Percentiles rank a stretch among this genome's conserved stretches.
Evolutionary conservation across 148 eudicot species (phyloP).

Genomic region (Silene conica): DNA sequence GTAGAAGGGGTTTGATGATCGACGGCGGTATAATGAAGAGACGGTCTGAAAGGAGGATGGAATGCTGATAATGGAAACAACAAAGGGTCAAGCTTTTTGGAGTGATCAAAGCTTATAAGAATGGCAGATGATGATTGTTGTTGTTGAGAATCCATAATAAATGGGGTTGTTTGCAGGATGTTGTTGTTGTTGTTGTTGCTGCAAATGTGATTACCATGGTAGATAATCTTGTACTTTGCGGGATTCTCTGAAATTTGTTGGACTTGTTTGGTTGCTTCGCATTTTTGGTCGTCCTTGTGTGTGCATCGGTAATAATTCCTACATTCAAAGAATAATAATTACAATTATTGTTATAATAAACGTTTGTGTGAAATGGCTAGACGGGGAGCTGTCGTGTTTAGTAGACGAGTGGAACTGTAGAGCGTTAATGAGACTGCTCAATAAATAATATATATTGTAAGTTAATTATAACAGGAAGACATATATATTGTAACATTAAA

Average conservation of each 20-base stretch:
- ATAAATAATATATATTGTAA: too few relatives aligned
- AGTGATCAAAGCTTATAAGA: neutral
- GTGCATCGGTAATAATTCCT: slow-evolving; percentile 36
- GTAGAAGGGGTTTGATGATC: neutral
- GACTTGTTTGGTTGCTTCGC: slow-evolving; percentile 34
- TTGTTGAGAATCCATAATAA: neutral
- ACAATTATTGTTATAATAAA: too few relatives aligned
- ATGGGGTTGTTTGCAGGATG: neutral
- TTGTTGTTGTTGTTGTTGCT: neutral
- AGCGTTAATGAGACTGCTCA: too few relatives aligned
- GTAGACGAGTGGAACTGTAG: slow-evolving; percentile 89
- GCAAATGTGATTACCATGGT: slow-evolving; percentile 19
- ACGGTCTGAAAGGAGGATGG: neutral
- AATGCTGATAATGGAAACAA: neutral
- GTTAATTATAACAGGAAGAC: too few relatives aligned
- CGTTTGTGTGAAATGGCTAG: slow-evolving; percentile 74
- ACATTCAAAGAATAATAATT: too few relatives aligned
- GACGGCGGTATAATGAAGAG: neutral
- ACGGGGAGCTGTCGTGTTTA: slow-evolving; percentile 59
- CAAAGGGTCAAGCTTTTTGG: neutral
- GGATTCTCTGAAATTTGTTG: slow-evolving; percentile 28
- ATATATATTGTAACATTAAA: too few relatives aligned
- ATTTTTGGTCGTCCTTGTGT: slow-evolving; percentile 48
- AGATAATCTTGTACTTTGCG: slow-evolving; percentile 13
- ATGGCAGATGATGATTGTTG: neutral